Evolutionary conservation across 2,329 filamentous ascomycete species (phyloP).

Genomic region (Aspergillus tanneri): DNA sequence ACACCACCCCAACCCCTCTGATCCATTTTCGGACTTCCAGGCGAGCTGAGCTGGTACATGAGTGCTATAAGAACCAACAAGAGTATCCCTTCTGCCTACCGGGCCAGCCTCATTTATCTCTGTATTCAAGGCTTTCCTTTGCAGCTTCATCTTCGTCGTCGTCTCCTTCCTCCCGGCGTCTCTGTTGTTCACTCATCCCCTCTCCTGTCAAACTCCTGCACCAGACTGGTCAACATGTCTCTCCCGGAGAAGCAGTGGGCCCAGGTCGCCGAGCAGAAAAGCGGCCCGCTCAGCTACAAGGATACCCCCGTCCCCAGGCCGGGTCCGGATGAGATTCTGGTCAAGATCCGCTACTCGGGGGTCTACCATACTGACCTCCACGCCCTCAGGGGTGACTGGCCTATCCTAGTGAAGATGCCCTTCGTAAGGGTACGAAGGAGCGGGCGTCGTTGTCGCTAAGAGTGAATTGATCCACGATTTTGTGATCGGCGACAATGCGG

Average conservation of each 20-base stretch:
- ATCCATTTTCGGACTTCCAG: neutral
- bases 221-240: slow-evolving; percentile 25
- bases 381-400: slow-evolving; percentile 88
- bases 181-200: no score
- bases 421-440: slow-evolving; percentile 79
- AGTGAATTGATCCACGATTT: slow-evolving; percentile 76
- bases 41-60: neutral
- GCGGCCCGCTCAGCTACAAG: slow-evolving; percentile 59
- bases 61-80: slow-evolving; percentile 10
- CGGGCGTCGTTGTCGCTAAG: slow-evolving; percentile 76
- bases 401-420: slow-evolving; percentile 75
- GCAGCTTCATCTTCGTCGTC: neutral
- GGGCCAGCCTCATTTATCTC: neutral
- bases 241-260: slow-evolving; percentile 88
- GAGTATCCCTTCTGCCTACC: neutral
- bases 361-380: slow-evolving; percentile 87
- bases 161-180: neutral
- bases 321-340: slow-evolving; percentile 82
- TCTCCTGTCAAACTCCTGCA: neutral
- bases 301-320: slow-evolving; percentile 76
- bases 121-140: neutral
- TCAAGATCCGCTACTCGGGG: slow-evolving; percentile 87
- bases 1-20: slow-evolving; percentile 4
- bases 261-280: slow-evolving; percentile 80
- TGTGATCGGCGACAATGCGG: slow-evolving; percentile 78